Evolutionary conservation across 352 stramenopile species (phyloP), one percentile per base, ranked within the genome.

Genomic region (Plasmopara muralis): DNA sequence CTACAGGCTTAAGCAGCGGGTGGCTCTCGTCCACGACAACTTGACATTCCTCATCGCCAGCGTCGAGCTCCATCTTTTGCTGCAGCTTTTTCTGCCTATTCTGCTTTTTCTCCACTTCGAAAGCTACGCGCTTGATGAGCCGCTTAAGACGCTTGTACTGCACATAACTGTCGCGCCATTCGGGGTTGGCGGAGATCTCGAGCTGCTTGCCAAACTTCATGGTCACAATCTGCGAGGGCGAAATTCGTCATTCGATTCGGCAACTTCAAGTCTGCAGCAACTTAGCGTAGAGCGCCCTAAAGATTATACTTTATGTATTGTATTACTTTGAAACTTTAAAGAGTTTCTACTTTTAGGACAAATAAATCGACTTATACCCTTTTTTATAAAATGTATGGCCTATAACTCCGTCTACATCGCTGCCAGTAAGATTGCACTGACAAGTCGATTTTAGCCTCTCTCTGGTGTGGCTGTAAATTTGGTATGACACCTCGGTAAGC

Each of bases 191-290:
- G 52, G 77, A 89, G 48, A 92, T 81, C 76, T 96, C 81, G 28
- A 96, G 77, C 64, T 96, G 86, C 70, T 96, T 96, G 70, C 87
- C 87, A 70, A 95, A 96, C 72, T 96, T 96, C 87, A 96, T 96
- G 55, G 47, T 52, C n/a, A 14, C 25, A 38, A 38, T 37, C 10
- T 13, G 16, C 14, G 40, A 5, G 37, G 25, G 30, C 30, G 14
- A 33, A 55, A 6, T 25, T 25, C 20, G 20, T 25, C 20, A 25
- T 25, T 25, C 58, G 47, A 38, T 42, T 62, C 38, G 34, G 33
- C 33, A 38, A 38, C 33, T 38, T 38, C 33, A 5, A 14, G 9
- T 38, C 13, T 9, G 33, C 33, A 38, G 13, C 33, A 38, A 25
- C 20, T 25, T 25, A 25, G 20, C 20, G 20, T 25, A 25, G 20